Conservation (phyloP, 1,139 yeast species). For the Pichia sp. region DNA sequence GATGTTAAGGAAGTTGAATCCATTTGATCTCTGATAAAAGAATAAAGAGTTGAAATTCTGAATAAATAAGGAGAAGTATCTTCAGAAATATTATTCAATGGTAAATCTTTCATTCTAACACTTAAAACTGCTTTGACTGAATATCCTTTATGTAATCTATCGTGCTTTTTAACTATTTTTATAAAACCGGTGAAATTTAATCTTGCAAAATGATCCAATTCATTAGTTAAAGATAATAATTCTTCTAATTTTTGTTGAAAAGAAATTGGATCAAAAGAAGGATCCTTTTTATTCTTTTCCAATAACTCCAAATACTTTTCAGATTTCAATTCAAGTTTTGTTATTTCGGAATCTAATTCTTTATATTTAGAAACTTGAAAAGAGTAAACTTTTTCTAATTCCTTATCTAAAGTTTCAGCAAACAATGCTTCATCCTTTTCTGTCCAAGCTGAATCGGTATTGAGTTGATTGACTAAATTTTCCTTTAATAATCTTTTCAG, state of each 20-base stretch:
- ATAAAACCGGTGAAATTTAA: conserved; percentile 90
- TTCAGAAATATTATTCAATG: conserved; percentile 74
- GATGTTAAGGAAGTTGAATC: conserved; percentile 20
- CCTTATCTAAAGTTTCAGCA: conserved; percentile 74
- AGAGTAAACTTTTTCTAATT: conserved; percentile 86
- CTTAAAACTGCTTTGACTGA: conserved; percentile 84
- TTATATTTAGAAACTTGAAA: conserved; percentile 73
- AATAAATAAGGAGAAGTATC: conserved; percentile 89
- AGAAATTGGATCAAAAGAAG: conserved; percentile 42
- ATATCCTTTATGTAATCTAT: conserved; percentile 77
- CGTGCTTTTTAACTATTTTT: conserved; percentile 94
- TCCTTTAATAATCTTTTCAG: conserved; percentile 82
- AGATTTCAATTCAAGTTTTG: conserved; percentile 51
- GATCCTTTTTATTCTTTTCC: conserved; percentile 29
- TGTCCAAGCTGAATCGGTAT: conserved; percentile 44
- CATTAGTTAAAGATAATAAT: conserved; percentile 68
- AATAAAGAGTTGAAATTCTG: conserved; percentile 75
- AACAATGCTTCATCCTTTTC: conserved; percentile 80
- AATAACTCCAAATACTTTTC: conserved; percentile 26
- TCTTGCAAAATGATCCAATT: conserved; percentile 83
- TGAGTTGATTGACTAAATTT: conserved; percentile 40
- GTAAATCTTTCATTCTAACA: conserved; percentile 79
- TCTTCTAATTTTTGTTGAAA: conserved; percentile 69
- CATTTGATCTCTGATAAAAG: conserved; percentile 68
- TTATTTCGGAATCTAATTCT: conserved; percentile 58